Percentiles rank a stretch among this genome's conserved stretches.
phyloP scores from a whole-genome alignment of 1,284 basidiomycete genomes.

The Heterobasidion irregulare region DNA sequence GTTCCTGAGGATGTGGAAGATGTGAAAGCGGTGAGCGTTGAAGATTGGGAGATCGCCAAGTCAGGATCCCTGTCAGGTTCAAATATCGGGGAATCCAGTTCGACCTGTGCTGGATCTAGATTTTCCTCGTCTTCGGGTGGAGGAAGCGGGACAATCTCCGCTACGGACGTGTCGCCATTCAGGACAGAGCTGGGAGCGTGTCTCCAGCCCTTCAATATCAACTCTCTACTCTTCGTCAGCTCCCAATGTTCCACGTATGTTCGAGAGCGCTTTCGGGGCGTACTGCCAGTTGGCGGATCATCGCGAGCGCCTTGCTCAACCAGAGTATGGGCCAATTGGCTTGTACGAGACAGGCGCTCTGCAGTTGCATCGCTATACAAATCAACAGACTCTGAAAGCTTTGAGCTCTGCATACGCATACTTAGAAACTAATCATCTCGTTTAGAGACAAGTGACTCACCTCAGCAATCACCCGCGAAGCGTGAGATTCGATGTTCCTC shows the following conservation, averaged over 20 bases:
- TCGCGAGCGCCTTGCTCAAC: conserved; percentile 50
- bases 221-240: conserved; percentile 52
- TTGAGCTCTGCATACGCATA: conserved; percentile 25
- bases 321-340: conserved; percentile 42
- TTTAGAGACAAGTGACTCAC: conserved; percentile 26
- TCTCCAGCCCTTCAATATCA: conserved; percentile 44
- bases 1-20: conserved; percentile 23
- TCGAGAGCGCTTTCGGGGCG: conserved; percentile 66
- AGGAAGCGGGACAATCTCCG: background rate
- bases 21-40: conserved; percentile 5
- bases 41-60: conserved; percentile 9
- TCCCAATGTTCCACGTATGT: conserved; percentile 63
- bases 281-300: conserved; percentile 57
- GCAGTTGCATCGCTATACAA: conserved; percentile 31
- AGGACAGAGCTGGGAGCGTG: conserved; percentile 7
- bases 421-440: background rate
- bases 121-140: conserved; percentile 9
- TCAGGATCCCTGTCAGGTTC: conserved; percentile 5
- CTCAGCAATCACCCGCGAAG: conserved; percentile 35
- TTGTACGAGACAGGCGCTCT: conserved; percentile 37
- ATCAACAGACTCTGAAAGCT: conserved; percentile 29
- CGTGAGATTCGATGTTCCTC: conserved; percentile 37
- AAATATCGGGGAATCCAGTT: background rate
- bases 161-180: background rate
- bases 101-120: background rate